Evolutionary conservation across 768 basidiomycete genomes (phyloP).

Genomic region (Sporobolomyces roseus): DNA sequence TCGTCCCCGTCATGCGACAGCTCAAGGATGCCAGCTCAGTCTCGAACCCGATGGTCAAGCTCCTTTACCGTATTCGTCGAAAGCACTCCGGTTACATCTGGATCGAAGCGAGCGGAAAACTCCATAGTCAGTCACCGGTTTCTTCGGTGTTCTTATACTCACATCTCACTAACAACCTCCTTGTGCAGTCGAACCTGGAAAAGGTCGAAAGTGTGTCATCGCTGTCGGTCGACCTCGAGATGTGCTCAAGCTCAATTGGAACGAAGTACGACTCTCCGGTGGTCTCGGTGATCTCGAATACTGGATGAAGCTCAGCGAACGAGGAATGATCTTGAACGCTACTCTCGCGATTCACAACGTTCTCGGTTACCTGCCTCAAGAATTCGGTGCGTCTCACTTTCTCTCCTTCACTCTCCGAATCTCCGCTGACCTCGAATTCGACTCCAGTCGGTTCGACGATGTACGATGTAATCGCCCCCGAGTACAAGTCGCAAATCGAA

Average conservation of each 20-base stretch:
- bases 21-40: conserved; percentile 58
- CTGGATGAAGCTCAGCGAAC: conserved; percentile 51
- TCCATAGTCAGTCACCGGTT: conserved; percentile 55
- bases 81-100: conserved; percentile 71
- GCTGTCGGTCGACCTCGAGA: conserved; percentile 69
- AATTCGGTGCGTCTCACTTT: conserved; percentile 21
- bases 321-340: conserved; percentile 51
- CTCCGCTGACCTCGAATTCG: too few species aligned
- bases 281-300: conserved; percentile 53
- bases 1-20: conserved; percentile 86
- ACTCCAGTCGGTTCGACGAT: conserved; percentile 44
- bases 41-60: conserved; percentile 58
- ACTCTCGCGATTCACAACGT: conserved; percentile 48
- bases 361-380: conserved; percentile 45
- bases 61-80: conserved; percentile 76
- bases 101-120: conserved; percentile 80
- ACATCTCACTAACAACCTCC: not conserved
- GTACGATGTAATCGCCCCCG: conserved; percentile 47
- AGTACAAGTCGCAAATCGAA: conserved; percentile 18
- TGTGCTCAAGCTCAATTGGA: conserved; percentile 56
- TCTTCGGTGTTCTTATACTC: not conserved
- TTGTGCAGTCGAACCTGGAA: conserved; percentile 61
- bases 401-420: not conserved
- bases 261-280: conserved; percentile 56
- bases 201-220: conserved; percentile 63